Base-by-base conservation (phyloP, 208 protist species). In the Trypanosoma grayi region DNA sequence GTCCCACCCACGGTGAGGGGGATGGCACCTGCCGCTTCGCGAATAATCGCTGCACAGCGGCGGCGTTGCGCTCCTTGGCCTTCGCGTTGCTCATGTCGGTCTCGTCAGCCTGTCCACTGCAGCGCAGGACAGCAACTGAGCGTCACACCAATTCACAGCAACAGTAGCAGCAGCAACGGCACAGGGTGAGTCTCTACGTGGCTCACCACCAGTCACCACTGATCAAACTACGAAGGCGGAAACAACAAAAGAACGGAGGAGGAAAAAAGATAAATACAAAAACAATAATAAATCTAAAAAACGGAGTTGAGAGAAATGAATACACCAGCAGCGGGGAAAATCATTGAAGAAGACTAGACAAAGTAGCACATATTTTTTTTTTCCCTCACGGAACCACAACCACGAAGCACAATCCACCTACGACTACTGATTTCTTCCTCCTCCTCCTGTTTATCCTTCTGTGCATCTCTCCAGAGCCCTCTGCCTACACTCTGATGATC, bases 1-100 rank as follows among this genome's bases (percentile, higher is more conserved):
- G 47, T 2, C 14, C 46, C 18, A 34, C 18, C 57, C 56, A 71
- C 39, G 44, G 18, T 10, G 57, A 0, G 10, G 40, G 25, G 31
- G 55, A 16, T 16, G 31, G 22, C 1, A 8, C 2, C 1, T 31
- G 30, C 14, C 25, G 11, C 31, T 25, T 33, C 22, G 18, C 33
- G 37, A 88, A 79, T 14, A 85, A 62, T 0, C 79, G 69, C 46
- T 62, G 58, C 7, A 90, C 83, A 10, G 79, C 83, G 24, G 53
- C 43, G 18, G 56, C 51, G 65, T 87, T 81, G 34, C 64, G 73
- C 53, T 74, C 66, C n/a, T 55, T 77, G 14, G 59, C 64, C 25
- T 68, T 65, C 24, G 39, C 34, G 14, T 55, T 61, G 9, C 52
- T 30, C 60, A 54, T 52, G 39, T n/a, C n/a, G n/a, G n/a, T 43